Base-by-base conservation (phyloP, 768 basidiomycete genomes). In the Hygrophoropsis aurantiaca region DNA sequence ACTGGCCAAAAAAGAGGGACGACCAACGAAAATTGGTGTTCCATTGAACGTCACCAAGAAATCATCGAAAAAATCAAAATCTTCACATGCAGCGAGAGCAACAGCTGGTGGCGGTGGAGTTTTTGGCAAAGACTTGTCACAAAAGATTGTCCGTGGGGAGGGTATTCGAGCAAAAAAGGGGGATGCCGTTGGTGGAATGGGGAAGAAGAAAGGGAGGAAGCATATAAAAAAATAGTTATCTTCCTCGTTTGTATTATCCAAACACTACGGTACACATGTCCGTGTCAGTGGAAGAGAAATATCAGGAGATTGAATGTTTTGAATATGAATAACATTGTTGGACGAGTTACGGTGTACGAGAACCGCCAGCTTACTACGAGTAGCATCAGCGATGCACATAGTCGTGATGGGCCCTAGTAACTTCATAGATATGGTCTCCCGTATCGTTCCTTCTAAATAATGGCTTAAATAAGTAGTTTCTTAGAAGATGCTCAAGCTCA, bases 1-100 rank as follows among this genome's bases (percentile, higher is more conserved):
- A 46, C 80, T 81, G 11, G 93, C 89, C 9, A 97, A 98, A 70
- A 94, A 86, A 68, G 75, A 83, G 7, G 68, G 73, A 27, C 79
- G 80, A 54, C 87, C 87, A 1, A 68, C 68, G 9, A 97, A 90
- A 74, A 91, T 94, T 52, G 85, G 87, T 32, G 65, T 74, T 36
- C 71, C 77, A 25, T 69, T 75, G 56, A 53, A 55, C 49, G 76
- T 64, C 55, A 56, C 42, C 49, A 51, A 58, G 47, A 44, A 65
- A 41, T 66, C 61, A 50, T 60, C 60, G 53, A 62, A 64, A 47
- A 74, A 67, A 58, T 7, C 13, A 6, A 30, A 30, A 13, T 30
- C 27, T 30, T 53, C 46, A 27, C 60, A 57, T 46, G 59, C 67
- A 48, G 53, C 42, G 20, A 75, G 71, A 51, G 47, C 50, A 37